Percentiles rank a stretch among this genome's conserved stretches.
Evolutionary conservation across 352 stramenopile species (phyloP).

Genomic region (Phytopythium delawarense): DNA sequence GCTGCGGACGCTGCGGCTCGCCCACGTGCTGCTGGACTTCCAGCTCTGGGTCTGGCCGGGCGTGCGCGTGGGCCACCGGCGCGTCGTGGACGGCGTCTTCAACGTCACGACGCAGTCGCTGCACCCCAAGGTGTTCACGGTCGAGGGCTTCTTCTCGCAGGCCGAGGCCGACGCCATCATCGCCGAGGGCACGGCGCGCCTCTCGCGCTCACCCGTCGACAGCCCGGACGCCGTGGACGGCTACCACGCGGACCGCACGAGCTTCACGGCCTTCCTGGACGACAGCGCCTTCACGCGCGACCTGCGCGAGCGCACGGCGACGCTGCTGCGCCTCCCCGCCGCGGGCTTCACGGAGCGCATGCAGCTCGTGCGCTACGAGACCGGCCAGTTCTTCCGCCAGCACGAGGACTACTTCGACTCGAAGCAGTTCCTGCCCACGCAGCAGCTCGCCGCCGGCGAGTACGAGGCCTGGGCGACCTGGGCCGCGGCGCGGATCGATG

Average conservation of each 20-base stretch:
- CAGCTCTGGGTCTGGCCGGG: constrained; percentile 80
- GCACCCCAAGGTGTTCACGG: constrained; percentile 54
- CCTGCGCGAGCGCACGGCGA: constrained; percentile 44
- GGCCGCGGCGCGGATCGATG: constrained; percentile 32
- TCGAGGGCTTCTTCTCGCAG: constrained; percentile 58
- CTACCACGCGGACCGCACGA: constrained; percentile 62
- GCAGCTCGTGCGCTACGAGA: constrained; percentile 70
- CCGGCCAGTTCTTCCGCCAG: constrained; percentile 68
- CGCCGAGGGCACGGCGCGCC: constrained; percentile 32
- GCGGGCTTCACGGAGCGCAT: constrained; percentile 44
- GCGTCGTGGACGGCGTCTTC: constrained; percentile 34
- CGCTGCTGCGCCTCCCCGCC: constrained; percentile 44
- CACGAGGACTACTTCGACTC: constrained; percentile 78
- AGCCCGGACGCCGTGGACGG: constrained; percentile 48
- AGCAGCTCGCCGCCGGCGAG: constrained; percentile 30
- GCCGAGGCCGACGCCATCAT: constrained; percentile 59
- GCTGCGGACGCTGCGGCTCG: constrained; percentile 37
- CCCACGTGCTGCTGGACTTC: constrained; percentile 60
- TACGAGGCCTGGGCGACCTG: constrained; percentile 48
- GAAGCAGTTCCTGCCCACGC: constrained; percentile 52
- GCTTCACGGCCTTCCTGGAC: constrained; percentile 63
- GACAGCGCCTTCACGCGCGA: constrained; percentile 62
- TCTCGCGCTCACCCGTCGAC: constrained; percentile 57
- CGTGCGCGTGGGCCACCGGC: constrained; percentile 58
- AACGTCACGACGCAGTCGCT: constrained; percentile 64